Evolutionary conservation across 306 rosid species (phyloP), one percentile per base, ranked within the genome.

Genomic region (Lithocarpus polystachyus): DNA sequence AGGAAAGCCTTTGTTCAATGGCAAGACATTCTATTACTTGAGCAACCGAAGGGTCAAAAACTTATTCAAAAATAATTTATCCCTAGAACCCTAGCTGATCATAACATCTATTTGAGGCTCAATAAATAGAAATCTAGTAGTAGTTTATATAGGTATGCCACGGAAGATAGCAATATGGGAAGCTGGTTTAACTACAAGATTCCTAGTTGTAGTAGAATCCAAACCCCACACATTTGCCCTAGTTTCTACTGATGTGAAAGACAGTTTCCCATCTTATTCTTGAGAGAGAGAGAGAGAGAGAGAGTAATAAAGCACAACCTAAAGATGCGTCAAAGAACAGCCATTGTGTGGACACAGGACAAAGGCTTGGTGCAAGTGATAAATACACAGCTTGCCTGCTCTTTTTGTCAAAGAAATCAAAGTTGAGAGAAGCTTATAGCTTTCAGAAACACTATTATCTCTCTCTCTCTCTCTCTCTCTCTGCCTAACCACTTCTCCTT

Each of bases 401-500:
- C 40, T 24, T 24, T 28, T 79, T 79, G 80, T 86, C 72, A 80
- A 79, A 28, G 57, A 73, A 65, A 60, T 80, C 60, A 68, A 78
- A 77, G 18, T 69, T 52, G 45, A 65, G 60, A 6, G 65, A 75
- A 74, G 73, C 67, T 70, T 75, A 56, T n/a, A 81, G 69, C 14
- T 71, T 10, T 77, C 29, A 70, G 78, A 80, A 56, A 7, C 45
- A 37, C 45, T 2, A 7, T 37, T 37, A 37, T 37, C 18, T 37
- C 28, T 80, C 77, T 74, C 60, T 75, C 35, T 33, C 26, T 72
- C 74, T 80, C 76, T 74, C 60, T 75, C 71, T 80, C 76, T 74
- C 40, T 75, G 87, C 86, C 89, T 70, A 84, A 83, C 88, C 45
- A n/a, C 35, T 84, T 67, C 71, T 68, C 76, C 51, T 82, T 70